These are phyloP conservation scores for Diversispora epigaea DNA, from an alignment of 192 early-diverging fungal genomes.

Conservation along the genomic window DNA sequence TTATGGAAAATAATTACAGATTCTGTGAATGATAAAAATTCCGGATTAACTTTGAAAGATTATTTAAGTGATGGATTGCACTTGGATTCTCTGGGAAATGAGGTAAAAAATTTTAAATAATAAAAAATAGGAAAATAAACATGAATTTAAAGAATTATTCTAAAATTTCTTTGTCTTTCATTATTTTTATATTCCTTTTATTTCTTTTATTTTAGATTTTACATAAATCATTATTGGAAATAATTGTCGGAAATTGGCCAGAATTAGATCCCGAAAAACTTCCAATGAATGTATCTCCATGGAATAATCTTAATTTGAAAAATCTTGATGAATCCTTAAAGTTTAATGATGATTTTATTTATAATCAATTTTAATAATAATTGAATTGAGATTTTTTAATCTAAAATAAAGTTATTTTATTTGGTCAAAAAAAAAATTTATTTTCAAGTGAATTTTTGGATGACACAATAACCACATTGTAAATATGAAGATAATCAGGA, in stretches of 20 bases:
- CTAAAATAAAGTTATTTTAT: no score
- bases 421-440: no score
- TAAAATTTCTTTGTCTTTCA: not conserved
- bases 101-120: constrained; percentile 34
- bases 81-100: constrained; percentile 53
- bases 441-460: no score
- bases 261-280: constrained; percentile 54
- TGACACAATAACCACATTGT: no score
- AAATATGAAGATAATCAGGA: no score
- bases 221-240: constrained; percentile 42
- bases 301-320: constrained; percentile 33
- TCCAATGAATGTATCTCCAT: constrained; percentile 43
- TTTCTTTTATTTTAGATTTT: constrained; percentile 33
- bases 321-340: constrained; percentile 23
- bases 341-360: not conserved
- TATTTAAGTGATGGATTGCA: constrained; percentile 61
- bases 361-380: not conserved
- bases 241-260: constrained; percentile 45
- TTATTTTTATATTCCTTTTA: constrained; percentile 10
- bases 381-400: no score
- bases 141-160: no score
- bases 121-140: no score
- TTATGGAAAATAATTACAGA: constrained; percentile 29
- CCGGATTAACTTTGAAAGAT: constrained; percentile 30
- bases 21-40: no score